Conservation (phyloP, 768 basidiomycete species). For the Fomitopsis pulvina region DNA sequence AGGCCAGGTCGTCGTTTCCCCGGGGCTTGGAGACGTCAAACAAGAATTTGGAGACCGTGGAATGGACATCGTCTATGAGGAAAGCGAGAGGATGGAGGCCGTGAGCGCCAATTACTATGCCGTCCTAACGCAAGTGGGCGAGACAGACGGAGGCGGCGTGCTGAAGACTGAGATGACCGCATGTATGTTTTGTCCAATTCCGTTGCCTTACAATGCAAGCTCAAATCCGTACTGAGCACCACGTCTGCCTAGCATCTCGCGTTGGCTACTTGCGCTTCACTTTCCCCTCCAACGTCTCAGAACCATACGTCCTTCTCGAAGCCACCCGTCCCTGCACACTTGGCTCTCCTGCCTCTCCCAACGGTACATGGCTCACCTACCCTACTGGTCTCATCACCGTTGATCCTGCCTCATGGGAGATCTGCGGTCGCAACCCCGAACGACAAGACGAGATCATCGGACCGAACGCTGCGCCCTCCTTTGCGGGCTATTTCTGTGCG, state of each 20-base stretch:
- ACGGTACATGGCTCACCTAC: conserved; percentile 42
- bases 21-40: conserved; percentile 46
- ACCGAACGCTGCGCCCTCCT: conserved; percentile 33
- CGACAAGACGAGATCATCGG: conserved; percentile 67
- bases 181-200: conserved; percentile 34
- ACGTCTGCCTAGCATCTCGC: conserved; percentile 47
- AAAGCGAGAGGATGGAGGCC: conserved; percentile 32
- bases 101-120: conserved; percentile 49
- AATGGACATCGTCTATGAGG: conserved; percentile 41
- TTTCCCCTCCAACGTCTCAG: conserved; percentile 33
- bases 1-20: conserved; percentile 53
- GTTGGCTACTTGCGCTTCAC: conserved; percentile 72
- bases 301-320: conserved; percentile 61
- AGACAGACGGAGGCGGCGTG: conserved; percentile 35
- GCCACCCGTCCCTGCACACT: conserved; percentile 57
- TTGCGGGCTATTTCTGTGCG: conserved; percentile 48
- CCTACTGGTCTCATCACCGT: conserved; percentile 48
- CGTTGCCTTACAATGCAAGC: not conserved
- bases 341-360: conserved; percentile 46
- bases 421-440: conserved; percentile 60
- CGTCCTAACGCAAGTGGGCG: conserved; percentile 43
- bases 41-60: conserved; percentile 55
- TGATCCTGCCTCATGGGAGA: conserved; percentile 35
- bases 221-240: not conserved
- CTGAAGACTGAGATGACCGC: conserved; percentile 56